phyloP scores from a whole-genome alignment of 2,329 filamentous ascomycete genomes.

The Grosmannia serpens region DNA sequence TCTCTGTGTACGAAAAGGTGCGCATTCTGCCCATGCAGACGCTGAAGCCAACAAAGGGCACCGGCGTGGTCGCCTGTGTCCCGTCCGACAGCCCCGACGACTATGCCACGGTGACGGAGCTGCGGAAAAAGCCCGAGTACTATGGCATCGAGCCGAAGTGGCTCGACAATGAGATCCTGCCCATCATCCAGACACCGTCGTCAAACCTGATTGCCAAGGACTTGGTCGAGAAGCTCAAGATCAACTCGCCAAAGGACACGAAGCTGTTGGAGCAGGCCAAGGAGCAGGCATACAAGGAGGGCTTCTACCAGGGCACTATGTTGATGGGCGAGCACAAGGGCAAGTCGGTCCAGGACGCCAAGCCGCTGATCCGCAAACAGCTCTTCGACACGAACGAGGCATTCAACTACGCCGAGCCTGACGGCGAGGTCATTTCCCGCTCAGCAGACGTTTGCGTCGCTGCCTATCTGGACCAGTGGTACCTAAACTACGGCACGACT shows the following conservation, averaged over 20 bases:
- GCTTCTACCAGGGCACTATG: slow-evolving; percentile 92
- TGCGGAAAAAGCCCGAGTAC: slow-evolving; percentile 91
- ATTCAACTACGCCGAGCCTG: slow-evolving; percentile 89
- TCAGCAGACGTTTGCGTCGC: slow-evolving; percentile 62
- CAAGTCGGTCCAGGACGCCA: slow-evolving; percentile 69
- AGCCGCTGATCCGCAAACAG: slow-evolving; percentile 68
- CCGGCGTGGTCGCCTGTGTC: slow-evolving; percentile 89
- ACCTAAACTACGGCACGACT: slow-evolving; percentile 61
- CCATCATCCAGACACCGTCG: slow-evolving; percentile 79
- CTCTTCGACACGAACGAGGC: slow-evolving; percentile 68
- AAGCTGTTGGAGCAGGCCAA: slow-evolving; percentile 89
- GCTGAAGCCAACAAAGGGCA: slow-evolving; percentile 86
- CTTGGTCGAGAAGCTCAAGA: slow-evolving; percentile 87
- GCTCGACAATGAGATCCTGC: slow-evolving; percentile 80
- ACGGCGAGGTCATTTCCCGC: slow-evolving; percentile 77
- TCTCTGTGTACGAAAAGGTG: slow-evolving; percentile 75
- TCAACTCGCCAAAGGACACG: slow-evolving; percentile 88
- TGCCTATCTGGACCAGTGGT: slow-evolving; percentile 93
- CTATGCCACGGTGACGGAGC: slow-evolving; percentile 76
- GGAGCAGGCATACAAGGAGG: slow-evolving; percentile 92
- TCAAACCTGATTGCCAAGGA: slow-evolving; percentile 71
- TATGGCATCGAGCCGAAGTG: slow-evolving; percentile 96
- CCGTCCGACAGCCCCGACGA: slow-evolving; percentile 95
- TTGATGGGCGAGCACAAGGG: slow-evolving; percentile 80
- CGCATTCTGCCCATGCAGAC: slow-evolving; percentile 92